A percentile compares a stretch with the other conserved stretches of the same genome.
phyloP scores from a whole-genome alignment of 208 protist species.

The Tritrichomonas foetus region DNA sequence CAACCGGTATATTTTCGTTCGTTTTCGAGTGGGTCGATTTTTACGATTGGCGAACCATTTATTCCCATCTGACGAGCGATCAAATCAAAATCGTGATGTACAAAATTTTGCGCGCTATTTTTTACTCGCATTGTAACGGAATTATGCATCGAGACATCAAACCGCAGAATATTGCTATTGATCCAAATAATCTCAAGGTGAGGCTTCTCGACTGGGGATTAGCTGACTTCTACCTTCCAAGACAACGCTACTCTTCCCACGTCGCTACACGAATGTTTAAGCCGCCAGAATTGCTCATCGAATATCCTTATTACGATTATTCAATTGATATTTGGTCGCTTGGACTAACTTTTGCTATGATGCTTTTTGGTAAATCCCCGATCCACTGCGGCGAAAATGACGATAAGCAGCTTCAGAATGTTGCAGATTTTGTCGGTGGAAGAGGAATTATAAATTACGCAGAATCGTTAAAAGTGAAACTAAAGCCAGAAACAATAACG shows the following conservation, averaged over 20 bases:
- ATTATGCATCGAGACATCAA: slow-evolving; percentile 63
- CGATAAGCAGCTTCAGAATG: neutral
- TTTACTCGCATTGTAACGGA: neutral
- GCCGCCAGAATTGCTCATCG: neutral
- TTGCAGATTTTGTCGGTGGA: slow-evolving; percentile 26
- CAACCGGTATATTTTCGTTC: neutral
- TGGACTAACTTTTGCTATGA: neutral
- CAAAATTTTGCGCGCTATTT: neutral
- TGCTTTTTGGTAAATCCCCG: slow-evolving; percentile 47
- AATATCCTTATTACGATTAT: slow-evolving; percentile 32
- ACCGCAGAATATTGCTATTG: slow-evolving; percentile 59
- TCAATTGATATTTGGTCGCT: slow-evolving; percentile 36
- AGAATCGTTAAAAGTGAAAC: neutral
- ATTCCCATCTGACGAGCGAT: neutral
- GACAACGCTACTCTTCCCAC: neutral
- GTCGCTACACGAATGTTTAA: slow-evolving; percentile 11
- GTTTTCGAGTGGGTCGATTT: slow-evolving; percentile 14
- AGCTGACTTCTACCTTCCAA: neutral
- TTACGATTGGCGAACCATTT: neutral
- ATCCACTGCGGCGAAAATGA: slow-evolving; percentile 46
- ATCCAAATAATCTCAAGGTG: neutral
- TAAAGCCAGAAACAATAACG: neutral
- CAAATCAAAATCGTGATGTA: neutral
- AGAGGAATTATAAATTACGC: neutral
- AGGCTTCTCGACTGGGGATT: slow-evolving; percentile 10